These are phyloP conservation scores for Umbelopsis sp. DNA, from an alignment of 371 early-diverging fungal species.

Conservation along the genomic window DNA sequence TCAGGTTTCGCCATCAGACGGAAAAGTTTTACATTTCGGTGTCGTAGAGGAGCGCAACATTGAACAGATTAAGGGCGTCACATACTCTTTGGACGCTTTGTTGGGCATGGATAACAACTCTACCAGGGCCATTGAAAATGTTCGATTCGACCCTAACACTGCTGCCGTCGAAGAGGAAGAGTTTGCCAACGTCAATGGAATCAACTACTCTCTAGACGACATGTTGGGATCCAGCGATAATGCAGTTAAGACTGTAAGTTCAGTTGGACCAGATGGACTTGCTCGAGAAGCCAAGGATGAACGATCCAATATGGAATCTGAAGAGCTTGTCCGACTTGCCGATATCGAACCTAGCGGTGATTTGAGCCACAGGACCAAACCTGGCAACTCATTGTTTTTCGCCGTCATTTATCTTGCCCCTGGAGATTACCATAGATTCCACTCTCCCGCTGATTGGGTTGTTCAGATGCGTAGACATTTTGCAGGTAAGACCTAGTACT, in stretches of 20 bases:
- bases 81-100: constrained; percentile 86
- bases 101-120: constrained; percentile 69
- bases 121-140: constrained; percentile 37
- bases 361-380: constrained; percentile 47
- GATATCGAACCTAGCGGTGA: constrained; percentile 33
- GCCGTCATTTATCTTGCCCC: constrained; percentile 95
- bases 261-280: constrained; percentile 49
- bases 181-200: constrained; percentile 90
- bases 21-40: constrained; percentile 88
- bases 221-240: constrained; percentile 67
- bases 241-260: constrained; percentile 33
- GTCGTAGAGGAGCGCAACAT: constrained; percentile 74
- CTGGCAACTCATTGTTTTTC: constrained; percentile 80
- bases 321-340: constrained; percentile 35
- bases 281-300: constrained; percentile 34
- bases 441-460: constrained; percentile 95
- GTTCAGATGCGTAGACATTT: constrained; percentile 88
- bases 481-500: constrained; percentile 53
- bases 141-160: constrained; percentile 48
- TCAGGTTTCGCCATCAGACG: constrained; percentile 88
- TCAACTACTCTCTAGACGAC: constrained; percentile 85
- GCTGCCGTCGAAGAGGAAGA: constrained; percentile 70
- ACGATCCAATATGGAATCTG: constrained; percentile 25
- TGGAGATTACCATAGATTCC: constrained; percentile 98
- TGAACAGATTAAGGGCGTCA: constrained; percentile 94